phyloP scores from a whole-genome alignment of 2,329 filamentous ascomycete species.

The Colletotrichum musicola region DNA sequence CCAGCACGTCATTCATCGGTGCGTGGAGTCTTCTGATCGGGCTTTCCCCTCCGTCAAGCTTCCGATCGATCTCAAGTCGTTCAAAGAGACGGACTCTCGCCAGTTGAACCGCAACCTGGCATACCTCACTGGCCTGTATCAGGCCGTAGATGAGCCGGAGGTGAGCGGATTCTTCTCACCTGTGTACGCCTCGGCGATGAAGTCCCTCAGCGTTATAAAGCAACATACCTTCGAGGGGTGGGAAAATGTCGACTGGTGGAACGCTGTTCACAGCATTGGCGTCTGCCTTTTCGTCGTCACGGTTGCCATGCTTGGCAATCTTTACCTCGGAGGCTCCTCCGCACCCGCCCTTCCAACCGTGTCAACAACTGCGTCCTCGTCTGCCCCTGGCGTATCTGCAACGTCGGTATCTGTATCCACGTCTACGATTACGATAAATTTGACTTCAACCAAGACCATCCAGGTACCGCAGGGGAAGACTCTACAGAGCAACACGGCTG shows the following conservation, averaged over 20 bases:
- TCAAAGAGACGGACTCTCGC: conserved; percentile 63
- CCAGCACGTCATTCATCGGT: conserved; percentile 60
- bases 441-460: conserved; percentile 53
- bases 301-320: conserved; percentile 20
- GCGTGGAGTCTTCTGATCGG: conserved; percentile 56
- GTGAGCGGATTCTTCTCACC: not conserved
- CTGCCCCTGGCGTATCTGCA: not conserved
- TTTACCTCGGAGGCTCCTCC: conserved; percentile 10
- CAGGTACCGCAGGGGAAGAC: conserved; percentile 44
- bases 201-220: conserved; percentile 8
- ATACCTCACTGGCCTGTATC: conserved; percentile 57
- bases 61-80: conserved; percentile 62
- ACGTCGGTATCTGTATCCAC: conserved; percentile 35
- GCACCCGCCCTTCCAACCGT: conserved; percentile 7
- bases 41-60: conserved; percentile 54
- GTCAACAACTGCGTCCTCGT: conserved; percentile 2
- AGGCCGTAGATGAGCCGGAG: conserved; percentile 38
- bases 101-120: conserved; percentile 67
- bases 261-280: conserved; percentile 7
- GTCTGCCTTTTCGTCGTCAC: conserved; percentile 15
- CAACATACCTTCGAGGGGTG: not conserved
- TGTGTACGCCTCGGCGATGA: conserved; percentile 6
- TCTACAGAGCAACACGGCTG: conserved; percentile 44
- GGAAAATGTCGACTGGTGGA: conserved; percentile 27
- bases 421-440: conserved; percentile 51